Conservation (phyloP, 306 rosid species). For the Medicago ruthenica region DNA sequence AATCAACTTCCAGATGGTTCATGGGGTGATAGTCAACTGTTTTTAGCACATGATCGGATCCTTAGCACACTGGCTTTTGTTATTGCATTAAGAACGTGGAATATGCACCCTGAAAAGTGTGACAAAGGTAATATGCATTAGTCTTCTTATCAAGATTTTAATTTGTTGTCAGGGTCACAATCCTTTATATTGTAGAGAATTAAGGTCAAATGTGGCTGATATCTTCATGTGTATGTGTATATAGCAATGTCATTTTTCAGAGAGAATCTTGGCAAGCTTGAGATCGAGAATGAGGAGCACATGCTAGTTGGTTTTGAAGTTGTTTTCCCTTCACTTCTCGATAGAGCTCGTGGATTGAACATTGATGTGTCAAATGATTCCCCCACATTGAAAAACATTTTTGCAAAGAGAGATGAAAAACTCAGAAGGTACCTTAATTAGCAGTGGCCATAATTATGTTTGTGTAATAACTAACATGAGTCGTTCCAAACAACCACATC, state of each 20-base stretch:
- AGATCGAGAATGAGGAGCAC: constrained; percentile 71
- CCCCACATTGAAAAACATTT: constrained; percentile 63
- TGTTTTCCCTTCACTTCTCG: constrained; percentile 82
- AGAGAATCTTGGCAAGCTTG: constrained; percentile 63
- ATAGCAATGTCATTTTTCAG: constrained; percentile 70
- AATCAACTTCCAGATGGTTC: constrained; percentile 86
- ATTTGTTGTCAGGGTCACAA: accelerated
- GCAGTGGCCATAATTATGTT: constrained; percentile 40
- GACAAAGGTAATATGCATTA: constrained; percentile 54
- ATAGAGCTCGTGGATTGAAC: constrained; percentile 62
- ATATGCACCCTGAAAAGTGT: constrained; percentile 65
- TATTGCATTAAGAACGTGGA: constrained; percentile 74
- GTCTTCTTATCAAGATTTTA: neutral
- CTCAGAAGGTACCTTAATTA: constrained; percentile 63
- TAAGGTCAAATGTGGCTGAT: neutral
- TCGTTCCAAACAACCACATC: no score
- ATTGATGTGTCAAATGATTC: constrained; percentile 64
- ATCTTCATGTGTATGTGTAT: neutral
- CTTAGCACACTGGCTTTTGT: constrained; percentile 82
- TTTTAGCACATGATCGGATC: constrained; percentile 78
- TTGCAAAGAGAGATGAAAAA: constrained; percentile 64
- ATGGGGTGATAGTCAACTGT: constrained; percentile 76
- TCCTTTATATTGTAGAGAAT: neutral
- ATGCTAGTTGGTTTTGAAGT: constrained; percentile 88
- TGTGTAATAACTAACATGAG: neutral